Percentiles rank a stretch among this genome's conserved stretches.
Conservation (phyloP, 2,329 filamentous ascomycete species). For the Cercospora zeae-maydis region DNA sequence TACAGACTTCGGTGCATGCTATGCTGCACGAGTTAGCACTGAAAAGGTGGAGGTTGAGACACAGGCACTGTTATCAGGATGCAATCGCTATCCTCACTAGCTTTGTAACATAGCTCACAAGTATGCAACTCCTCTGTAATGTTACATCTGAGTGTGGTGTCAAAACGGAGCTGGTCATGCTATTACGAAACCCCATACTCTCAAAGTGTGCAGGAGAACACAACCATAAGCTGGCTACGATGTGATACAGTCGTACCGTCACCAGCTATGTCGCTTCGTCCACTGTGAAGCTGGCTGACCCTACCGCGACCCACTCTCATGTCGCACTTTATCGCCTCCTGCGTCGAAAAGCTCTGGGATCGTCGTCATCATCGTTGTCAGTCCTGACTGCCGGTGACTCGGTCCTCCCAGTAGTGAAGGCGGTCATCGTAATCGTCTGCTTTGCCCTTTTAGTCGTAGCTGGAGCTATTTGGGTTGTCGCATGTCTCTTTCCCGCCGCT, state of each 20-base stretch:
- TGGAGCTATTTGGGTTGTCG: constrained; percentile 20
- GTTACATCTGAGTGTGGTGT: neutral
- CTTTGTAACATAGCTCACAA: neutral
- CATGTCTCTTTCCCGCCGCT: constrained; percentile 31
- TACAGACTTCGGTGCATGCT: neutral
- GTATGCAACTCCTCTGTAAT: neutral
- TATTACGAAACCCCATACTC: neutral
- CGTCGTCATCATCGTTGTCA: constrained; percentile 48
- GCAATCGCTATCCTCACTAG: neutral
- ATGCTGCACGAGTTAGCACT: neutral
- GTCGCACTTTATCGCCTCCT: constrained; percentile 32
- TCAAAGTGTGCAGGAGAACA: neutral
- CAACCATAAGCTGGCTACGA: neutral
- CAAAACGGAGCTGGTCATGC: neutral
- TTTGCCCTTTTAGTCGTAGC: constrained; percentile 33
- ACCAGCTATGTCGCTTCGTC: neutral
- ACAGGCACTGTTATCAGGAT: neutral
- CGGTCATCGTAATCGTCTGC: constrained; percentile 24
- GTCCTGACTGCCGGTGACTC: constrained; percentile 14
- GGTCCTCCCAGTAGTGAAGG: neutral
- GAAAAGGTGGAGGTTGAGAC: neutral
- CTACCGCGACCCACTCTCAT: neutral
- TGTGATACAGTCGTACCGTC: neutral
- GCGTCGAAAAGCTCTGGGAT: constrained; percentile 54
- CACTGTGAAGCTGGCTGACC: neutral